Evolutionary conservation across 2,329 filamentous ascomycete species (phyloP).

Genomic region (Neofusicoccum sp.): DNA sequence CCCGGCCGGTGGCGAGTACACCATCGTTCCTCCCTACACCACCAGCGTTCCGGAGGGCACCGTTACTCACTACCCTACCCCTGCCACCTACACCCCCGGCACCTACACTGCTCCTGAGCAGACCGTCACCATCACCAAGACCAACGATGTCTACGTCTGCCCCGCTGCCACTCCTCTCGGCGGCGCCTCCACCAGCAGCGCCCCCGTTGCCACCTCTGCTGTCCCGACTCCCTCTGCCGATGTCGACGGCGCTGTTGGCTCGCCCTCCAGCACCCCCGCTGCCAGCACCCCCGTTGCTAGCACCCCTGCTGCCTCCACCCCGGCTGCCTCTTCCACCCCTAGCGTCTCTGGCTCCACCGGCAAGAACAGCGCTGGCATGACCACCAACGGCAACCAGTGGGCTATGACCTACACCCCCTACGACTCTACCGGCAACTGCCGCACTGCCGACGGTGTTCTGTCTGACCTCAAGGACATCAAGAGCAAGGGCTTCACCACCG

Average conservation of each 20-base stretch:
- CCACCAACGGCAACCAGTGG: constrained; percentile 50
- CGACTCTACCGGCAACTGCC: constrained; percentile 46
- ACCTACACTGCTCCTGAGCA: constrained; percentile 72
- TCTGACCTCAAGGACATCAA: constrained; percentile 47
- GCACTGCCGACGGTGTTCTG: constrained; percentile 41
- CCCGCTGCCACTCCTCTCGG: constrained; percentile 52
- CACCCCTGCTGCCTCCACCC: constrained; percentile 8
- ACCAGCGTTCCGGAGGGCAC: constrained; percentile 52
- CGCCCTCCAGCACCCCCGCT: constrained; percentile 13
- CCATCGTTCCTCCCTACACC: constrained; percentile 69
- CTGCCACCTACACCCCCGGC: constrained; percentile 66
- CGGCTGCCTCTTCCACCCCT: constrained; percentile 25
- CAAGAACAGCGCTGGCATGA: constrained; percentile 29
- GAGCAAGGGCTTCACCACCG: constrained; percentile 60
- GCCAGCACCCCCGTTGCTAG: background rate
- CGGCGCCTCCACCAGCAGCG: constrained; percentile 3
- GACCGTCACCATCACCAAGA: constrained; percentile 69
- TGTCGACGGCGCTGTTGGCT: constrained; percentile 5
- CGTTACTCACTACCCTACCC: constrained; percentile 61
- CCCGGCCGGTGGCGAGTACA: constrained; percentile 75
- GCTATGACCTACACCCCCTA: constrained; percentile 55
- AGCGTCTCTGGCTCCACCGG: constrained; percentile 25
- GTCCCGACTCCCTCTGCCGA: constrained; percentile 27
- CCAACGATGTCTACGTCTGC: constrained; percentile 70
- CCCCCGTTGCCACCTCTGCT: constrained; percentile 4